Percentiles rank a stretch among this genome's conserved stretches.
phyloP scores from a whole-genome alignment of 805 yeast species.

The Yarrowia deformans region DNA sequence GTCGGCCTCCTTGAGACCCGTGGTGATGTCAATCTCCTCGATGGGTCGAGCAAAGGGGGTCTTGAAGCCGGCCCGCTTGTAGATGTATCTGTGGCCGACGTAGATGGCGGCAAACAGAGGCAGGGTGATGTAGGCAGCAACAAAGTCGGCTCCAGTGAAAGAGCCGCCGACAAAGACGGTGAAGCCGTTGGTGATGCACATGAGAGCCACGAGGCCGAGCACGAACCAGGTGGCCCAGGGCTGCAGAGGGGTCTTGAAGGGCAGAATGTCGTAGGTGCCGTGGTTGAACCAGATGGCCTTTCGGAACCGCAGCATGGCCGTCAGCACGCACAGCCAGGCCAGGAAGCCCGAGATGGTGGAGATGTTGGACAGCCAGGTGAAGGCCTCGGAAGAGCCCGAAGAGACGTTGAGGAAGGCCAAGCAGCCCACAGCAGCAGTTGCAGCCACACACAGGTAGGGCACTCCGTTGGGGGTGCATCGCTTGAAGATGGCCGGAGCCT shows the following conservation, averaged over 20 bases:
- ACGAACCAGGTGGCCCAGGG: slow-evolving; percentile 66
- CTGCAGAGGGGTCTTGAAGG: slow-evolving; percentile 64
- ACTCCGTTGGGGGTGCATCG: slow-evolving; percentile 71
- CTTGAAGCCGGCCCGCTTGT: slow-evolving; percentile 52
- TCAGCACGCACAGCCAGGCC: slow-evolving; percentile 64
- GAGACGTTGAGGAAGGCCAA: slow-evolving; percentile 73
- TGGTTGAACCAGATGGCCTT: slow-evolving; percentile 63
- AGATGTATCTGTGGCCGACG: slow-evolving; percentile 61
- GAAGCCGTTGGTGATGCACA: slow-evolving; percentile 76
- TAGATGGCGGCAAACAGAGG: slow-evolving; percentile 63
- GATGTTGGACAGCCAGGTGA: slow-evolving; percentile 70
- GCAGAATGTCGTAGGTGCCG: slow-evolving; percentile 60
- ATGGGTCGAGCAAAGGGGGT: slow-evolving; percentile 57
- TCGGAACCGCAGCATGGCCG: slow-evolving; percentile 68
- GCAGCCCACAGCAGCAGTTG: slow-evolving; percentile 66
- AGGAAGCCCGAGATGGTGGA: slow-evolving; percentile 72
- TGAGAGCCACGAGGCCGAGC: slow-evolving; percentile 57
- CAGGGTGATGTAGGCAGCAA: slow-evolving; percentile 75
- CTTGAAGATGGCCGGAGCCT: slow-evolving; percentile 71
- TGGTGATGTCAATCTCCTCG: slow-evolving; percentile 65
- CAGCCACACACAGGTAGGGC: slow-evolving; percentile 73
- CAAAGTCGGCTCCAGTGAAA: slow-evolving; percentile 63
- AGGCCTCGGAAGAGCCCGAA: slow-evolving; percentile 60
- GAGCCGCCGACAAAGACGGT: slow-evolving; percentile 63
- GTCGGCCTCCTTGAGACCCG: slow-evolving; percentile 61